These are phyloP conservation scores for Lolium multiflorum DNA, from an alignment of 176 grass and related monocot genomes.

Conservation along the genomic window DNA sequence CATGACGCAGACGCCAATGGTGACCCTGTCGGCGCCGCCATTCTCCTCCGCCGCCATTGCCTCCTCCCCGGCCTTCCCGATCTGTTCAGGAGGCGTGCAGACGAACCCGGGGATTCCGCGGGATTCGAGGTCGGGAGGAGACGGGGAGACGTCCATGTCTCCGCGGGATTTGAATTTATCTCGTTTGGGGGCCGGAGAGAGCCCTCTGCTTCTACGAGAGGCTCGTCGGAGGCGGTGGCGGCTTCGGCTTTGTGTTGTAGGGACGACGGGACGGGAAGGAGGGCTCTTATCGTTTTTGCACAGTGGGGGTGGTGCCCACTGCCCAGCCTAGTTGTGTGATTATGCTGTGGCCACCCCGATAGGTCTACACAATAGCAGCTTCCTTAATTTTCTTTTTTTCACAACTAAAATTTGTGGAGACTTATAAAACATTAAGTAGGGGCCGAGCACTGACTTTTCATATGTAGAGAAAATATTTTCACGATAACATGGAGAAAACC, in stretches of 20 bases:
- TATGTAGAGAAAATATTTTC: too few relatives aligned
- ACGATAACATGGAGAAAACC: too few relatives aligned
- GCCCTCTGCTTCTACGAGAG: neutral
- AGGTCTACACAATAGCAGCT: neutral
- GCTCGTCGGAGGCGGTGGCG: slow-evolving; percentile 8
- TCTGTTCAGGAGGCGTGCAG: slow-evolving; percentile 18
- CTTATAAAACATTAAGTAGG: too few relatives aligned
- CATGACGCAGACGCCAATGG: slow-evolving; percentile 98
- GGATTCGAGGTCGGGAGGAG: neutral
- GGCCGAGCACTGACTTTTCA: too few relatives aligned
- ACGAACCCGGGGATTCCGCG: slow-evolving; percentile 36
- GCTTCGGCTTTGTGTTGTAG: neutral
- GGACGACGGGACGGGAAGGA: neutral
- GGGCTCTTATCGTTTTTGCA: neutral
- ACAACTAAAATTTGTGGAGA: neutral
- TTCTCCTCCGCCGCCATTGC: slow-evolving; percentile 56
- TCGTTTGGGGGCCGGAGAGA: neutral
- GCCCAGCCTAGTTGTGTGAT: neutral
- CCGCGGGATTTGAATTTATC: slow-evolving; percentile 9
- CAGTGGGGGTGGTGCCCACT: neutral
- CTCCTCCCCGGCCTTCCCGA: slow-evolving; percentile 27
- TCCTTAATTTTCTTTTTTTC: neutral
- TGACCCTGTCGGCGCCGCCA: slow-evolving; percentile 51
- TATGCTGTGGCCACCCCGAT: neutral
- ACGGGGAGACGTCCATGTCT: neutral